These are phyloP conservation scores for Vaccinium corymbosum DNA, from an alignment of 148 eudicot genomes.

Conservation along the genomic window DNA sequence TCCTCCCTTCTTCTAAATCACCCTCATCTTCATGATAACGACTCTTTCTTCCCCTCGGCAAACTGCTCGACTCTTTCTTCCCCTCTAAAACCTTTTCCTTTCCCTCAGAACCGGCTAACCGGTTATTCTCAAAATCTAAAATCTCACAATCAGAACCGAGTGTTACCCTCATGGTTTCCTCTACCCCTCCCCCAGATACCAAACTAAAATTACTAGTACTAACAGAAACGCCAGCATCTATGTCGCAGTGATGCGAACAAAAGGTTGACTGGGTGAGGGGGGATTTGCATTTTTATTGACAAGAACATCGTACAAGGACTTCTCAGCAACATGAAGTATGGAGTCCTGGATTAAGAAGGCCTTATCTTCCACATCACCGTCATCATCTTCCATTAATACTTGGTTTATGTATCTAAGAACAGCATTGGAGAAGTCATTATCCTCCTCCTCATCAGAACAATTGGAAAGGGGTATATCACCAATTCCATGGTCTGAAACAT, in stretches of 20 bases:
- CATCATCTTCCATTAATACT: constrained; percentile 13
- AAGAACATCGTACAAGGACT: constrained; percentile 3
- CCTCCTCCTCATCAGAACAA: neutral
- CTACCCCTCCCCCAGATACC: neutral
- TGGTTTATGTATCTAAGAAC: constrained; percentile 6
- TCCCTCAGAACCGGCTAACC: neutral
- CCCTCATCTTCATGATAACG: neutral
- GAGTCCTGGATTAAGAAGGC: neutral
- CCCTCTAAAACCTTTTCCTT: neutral
- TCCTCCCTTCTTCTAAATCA: constrained; percentile 12
- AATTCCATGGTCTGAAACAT: neutral
- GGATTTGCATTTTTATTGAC: neutral
- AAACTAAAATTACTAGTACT: neutral
- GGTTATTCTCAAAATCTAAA: neutral
- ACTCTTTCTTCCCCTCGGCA: neutral
- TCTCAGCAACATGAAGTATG: constrained; percentile 3
- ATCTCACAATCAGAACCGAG: neutral
- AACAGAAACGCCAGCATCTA: neutral
- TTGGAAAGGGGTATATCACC: neutral
- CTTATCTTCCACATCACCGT: neutral
- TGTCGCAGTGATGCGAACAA: neutral
- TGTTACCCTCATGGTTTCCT: neutral
- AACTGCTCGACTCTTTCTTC: neutral
- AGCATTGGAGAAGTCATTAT: neutral
- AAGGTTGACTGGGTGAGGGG: neutral